A percentile compares a stretch with the other conserved stretches of the same genome.
phyloP scores from a whole-genome alignment of 2,329 filamentous ascomycete genomes.

The Xylaria digitata region DNA sequence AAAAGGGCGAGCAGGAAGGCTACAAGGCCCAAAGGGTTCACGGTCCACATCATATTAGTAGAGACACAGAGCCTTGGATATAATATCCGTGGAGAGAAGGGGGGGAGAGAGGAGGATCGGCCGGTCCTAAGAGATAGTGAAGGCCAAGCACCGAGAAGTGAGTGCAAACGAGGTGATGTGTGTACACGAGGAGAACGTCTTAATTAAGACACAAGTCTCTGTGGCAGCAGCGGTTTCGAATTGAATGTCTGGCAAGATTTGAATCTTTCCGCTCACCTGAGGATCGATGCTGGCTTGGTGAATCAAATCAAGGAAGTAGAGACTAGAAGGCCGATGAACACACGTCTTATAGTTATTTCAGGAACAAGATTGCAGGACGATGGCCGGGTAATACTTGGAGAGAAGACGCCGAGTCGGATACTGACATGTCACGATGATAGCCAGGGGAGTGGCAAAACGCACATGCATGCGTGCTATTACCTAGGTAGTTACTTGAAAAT shows the following conservation, averaged over 20 bases:
- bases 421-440: slow-evolving; percentile 1
- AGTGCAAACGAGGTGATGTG: slow-evolving; percentile 13
- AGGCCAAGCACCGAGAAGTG: neutral
- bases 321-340: neutral
- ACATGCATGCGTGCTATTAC: too few species aligned
- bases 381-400: neutral
- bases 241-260: neutral
- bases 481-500: too few species aligned
- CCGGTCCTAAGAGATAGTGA: neutral
- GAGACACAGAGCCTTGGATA: neutral
- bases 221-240: slow-evolving; percentile 1
- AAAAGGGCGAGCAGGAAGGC: slow-evolving; percentile 41
- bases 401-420: slow-evolving; percentile 7
- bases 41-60: slow-evolving; percentile 38
- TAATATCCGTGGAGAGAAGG: neutral
- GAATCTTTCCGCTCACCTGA: neutral
- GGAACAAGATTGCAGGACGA: neutral
- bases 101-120: neutral
- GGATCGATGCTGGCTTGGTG: slow-evolving; percentile 3
- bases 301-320: neutral
- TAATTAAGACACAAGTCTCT: slow-evolving; percentile 2
- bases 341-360: slow-evolving; percentile 22
- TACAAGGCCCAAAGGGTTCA: slow-evolving; percentile 37
- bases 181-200: slow-evolving; percentile 12
- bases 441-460: neutral